Percentiles rank a stretch among this genome's conserved stretches.
Evolutionary conservation across 345 rosid species (phyloP).

Genomic region (Hirschfeldia incana): DNA sequence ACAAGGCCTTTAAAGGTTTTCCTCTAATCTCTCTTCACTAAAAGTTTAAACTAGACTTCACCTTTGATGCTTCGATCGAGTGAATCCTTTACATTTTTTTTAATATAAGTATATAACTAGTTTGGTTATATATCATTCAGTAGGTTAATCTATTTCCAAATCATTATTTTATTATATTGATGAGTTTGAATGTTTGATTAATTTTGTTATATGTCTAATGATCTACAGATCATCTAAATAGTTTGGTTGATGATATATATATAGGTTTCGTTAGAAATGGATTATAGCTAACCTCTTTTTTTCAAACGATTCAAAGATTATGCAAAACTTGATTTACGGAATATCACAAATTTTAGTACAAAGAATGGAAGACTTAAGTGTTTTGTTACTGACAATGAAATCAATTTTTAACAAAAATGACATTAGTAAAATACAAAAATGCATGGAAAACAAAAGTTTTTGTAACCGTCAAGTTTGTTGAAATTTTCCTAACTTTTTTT

Average conservation of each 20-base stretch:
- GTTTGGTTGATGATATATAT: slow-evolving; percentile 13
- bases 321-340: background rate
- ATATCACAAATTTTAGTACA: background rate
- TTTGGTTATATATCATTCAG: slow-evolving; percentile 6
- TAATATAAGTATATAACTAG: background rate
- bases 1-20: slow-evolving; percentile 75
- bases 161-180: background rate
- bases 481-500: background rate
- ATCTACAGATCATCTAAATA: slow-evolving; percentile 18
- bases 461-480: slow-evolving; percentile 5
- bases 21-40: background rate
- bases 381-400: background rate
- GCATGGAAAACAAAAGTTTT: background rate
- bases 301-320: background rate
- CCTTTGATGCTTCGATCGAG: background rate
- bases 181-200: background rate
- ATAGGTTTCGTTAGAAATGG: background rate
- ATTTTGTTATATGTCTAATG: background rate
- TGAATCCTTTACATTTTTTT: background rate
- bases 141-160: background rate
- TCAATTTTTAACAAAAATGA: background rate
- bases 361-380: background rate
- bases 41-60: slow-evolving; percentile 8
- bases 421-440: background rate
- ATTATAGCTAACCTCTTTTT: background rate